Base-by-base conservation (phyloP, 768 basidiomycete species). In the Hysterangium stoloniferum region DNA sequence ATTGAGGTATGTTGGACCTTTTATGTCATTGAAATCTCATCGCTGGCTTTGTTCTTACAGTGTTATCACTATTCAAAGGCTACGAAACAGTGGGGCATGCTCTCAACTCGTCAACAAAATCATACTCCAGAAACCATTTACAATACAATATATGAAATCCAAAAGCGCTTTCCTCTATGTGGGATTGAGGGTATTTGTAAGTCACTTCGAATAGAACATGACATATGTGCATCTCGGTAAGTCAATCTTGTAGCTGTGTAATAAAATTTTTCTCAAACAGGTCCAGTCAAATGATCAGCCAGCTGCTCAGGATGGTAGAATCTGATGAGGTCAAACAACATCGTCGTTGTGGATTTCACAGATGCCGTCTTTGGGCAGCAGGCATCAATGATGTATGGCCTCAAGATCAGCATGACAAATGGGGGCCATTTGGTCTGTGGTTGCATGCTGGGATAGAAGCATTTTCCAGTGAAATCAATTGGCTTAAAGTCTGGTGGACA, bases 371-470 rank as follows among this genome's bases (percentile, higher is more conserved):
- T 44, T 71, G 60, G 56, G 61, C 68, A 2, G 71, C 73, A 5
- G 74, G 74, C n/a, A 63, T 72, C 0, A 74, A 66, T 28, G 68
- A 76, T 42, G 20, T 71, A 0, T 59, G 61, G 54, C 46, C 61
- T 4, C 47, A 66, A 17, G 70, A 76, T 45, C 75, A 76, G 53
- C 72, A 77, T 54, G 70, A 77, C 52, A 77, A 77, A 43, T 75
- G 68, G 69, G 58, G 60, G 32, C 50, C 57, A 4, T 74, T 68
- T 57, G 70, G 71, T 0, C 60, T 75, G 0, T 61, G 49, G 17
- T 56, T 70, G 1, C 69, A n/a, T n/a, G n/a, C n/a, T 12, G 59
- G 62, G 0, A 40, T 70, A 9, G 73, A 76, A 40, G 67, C 70
- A 1, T 71, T 64, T 27, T 27, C 61, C 13, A 66, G 69, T 0